Evolutionary conservation across 768 basidiomycete genomes (phyloP).

Genomic region (Suillus luteus): DNA sequence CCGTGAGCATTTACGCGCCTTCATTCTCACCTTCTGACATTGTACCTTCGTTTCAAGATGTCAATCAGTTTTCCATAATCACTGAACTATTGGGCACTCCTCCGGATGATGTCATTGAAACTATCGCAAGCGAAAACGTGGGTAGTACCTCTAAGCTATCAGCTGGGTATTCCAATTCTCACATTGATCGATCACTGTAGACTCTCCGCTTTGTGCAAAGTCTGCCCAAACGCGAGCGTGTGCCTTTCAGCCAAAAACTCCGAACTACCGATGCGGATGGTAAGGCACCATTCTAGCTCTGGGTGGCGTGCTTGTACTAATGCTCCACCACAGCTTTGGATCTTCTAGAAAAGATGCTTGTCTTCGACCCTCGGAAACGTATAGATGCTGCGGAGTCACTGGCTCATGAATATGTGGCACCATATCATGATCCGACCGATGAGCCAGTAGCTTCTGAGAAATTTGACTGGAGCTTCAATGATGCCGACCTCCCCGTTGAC

Average conservation of each 20-base stretch:
- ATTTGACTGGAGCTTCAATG: constrained; percentile 99
- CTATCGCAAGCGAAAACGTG: constrained; percentile 97
- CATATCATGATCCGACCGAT: constrained; percentile 98
- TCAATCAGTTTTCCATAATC: constrained; percentile 99
- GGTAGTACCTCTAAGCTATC: constrained; percentile 28
- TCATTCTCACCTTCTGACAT: constrained; percentile 14
- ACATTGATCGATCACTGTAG: constrained; percentile 42
- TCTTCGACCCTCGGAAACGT: constrained; percentile 96
- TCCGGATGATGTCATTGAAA: constrained; percentile 98
- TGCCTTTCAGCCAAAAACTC: constrained; percentile 94
- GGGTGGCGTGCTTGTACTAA: background rate
- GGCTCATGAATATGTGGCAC: constrained; percentile 89
- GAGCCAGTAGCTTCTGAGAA: constrained; percentile 92
- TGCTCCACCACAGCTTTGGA: constrained; percentile 67
- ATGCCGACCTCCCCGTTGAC: constrained; percentile 96
- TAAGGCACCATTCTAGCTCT: constrained; percentile 35
- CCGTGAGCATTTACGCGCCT: constrained; percentile 61
- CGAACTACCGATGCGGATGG: constrained; percentile 85
- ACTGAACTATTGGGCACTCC: constrained; percentile 98
- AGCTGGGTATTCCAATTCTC: constrained; percentile 14
- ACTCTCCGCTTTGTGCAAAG: constrained; percentile 99
- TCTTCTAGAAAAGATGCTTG: constrained; percentile 97
- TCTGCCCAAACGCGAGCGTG: constrained; percentile 91
- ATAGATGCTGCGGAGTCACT: constrained; percentile 94
- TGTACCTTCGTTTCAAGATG: constrained; percentile 58